These are phyloP conservation scores for Coemansia sp. DNA, from an alignment of 192 early-diverging fungal species.

Conservation along the genomic window DNA sequence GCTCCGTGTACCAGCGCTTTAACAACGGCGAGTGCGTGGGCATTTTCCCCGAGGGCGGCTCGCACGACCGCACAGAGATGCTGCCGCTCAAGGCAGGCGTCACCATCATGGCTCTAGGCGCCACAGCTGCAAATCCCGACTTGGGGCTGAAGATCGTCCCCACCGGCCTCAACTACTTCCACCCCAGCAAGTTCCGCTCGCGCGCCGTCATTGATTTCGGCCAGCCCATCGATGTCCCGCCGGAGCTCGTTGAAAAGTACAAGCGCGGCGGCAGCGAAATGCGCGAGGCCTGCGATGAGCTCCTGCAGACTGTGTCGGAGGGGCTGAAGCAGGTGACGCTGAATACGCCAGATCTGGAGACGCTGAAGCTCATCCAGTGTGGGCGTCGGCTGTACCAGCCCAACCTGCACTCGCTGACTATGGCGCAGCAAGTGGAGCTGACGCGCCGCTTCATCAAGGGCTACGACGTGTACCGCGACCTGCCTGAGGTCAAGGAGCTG, in stretches of 20 bases:
- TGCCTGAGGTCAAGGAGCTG: slow-evolving; percentile 81
- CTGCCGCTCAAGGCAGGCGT: slow-evolving; percentile 93
- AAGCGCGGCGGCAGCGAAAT: slow-evolving; percentile 80
- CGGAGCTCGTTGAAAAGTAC: slow-evolving; percentile 83
- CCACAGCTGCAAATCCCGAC: slow-evolving; percentile 81
- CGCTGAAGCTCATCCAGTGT: slow-evolving; percentile 85
- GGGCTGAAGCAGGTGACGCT: slow-evolving; percentile 87
- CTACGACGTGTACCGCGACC: slow-evolving; percentile 80
- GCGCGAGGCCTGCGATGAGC: slow-evolving; percentile 74
- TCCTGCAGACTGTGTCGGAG: slow-evolving; percentile 81
- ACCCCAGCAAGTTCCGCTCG: slow-evolving; percentile 92
- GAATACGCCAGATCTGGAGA: slow-evolving; percentile 91
- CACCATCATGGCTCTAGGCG: slow-evolving; percentile 85
- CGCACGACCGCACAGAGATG: slow-evolving; percentile 95
- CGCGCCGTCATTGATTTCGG: slow-evolving; percentile 99
- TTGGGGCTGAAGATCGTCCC: slow-evolving; percentile 94
- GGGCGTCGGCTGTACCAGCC: slow-evolving; percentile 91
- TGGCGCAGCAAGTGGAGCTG: slow-evolving; percentile 86
- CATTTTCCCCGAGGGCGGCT: slow-evolving; percentile 98
- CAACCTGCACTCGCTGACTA: slow-evolving; percentile 78
- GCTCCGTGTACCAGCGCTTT: slow-evolving; percentile 78
- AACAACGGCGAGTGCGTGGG: slow-evolving; percentile 78
- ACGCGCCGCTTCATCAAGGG: slow-evolving; percentile 87
- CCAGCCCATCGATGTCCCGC: slow-evolving; percentile 78
- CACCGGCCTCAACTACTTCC: slow-evolving; percentile 92